phyloP scores from a whole-genome alignment of 768 basidiomycete species.

The Lentinula detonsa region DNA sequence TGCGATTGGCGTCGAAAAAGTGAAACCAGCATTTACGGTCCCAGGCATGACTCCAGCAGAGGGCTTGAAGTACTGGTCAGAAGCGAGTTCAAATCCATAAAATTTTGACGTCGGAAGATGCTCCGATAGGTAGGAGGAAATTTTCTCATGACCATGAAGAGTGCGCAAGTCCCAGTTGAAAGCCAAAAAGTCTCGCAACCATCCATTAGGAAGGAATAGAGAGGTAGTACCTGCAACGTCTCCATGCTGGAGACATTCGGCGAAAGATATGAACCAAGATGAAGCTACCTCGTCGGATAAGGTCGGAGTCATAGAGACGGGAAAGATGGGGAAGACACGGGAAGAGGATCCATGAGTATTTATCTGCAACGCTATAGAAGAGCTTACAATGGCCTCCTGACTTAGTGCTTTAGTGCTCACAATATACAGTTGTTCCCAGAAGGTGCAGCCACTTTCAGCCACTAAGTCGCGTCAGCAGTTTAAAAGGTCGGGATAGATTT shows the following conservation, averaged over 20 bases:
- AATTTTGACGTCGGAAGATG: conserved; percentile 9
- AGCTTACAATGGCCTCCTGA: not conserved
- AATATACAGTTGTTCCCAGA: not conserved
- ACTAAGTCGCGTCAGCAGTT: not conserved
- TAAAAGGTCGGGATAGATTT: not conserved
- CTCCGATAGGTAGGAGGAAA: not conserved
- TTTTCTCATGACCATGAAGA: not conserved
- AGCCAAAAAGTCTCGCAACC: conserved; percentile 1
- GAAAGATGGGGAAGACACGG: not conserved
- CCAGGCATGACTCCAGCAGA: not conserved
- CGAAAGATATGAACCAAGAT: not conserved
- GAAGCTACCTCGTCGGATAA: not conserved
- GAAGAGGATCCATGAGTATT: not conserved
- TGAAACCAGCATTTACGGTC: not conserved
- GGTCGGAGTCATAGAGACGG: not conserved
- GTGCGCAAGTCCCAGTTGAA: conserved; percentile 2
- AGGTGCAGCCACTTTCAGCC: not conserved
- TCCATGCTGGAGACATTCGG: not conserved
- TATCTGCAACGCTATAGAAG: not conserved
- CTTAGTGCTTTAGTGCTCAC: not conserved
- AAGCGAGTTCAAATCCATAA: not conserved
- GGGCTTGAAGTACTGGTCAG: conserved; percentile 1
- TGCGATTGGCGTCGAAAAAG: not conserved
- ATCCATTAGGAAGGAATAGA: conserved; percentile 1
- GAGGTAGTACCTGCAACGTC: not conserved